Evolutionary conservation across 345 rosid species (phyloP).

Genomic region (Lepidium aucheri): DNA sequence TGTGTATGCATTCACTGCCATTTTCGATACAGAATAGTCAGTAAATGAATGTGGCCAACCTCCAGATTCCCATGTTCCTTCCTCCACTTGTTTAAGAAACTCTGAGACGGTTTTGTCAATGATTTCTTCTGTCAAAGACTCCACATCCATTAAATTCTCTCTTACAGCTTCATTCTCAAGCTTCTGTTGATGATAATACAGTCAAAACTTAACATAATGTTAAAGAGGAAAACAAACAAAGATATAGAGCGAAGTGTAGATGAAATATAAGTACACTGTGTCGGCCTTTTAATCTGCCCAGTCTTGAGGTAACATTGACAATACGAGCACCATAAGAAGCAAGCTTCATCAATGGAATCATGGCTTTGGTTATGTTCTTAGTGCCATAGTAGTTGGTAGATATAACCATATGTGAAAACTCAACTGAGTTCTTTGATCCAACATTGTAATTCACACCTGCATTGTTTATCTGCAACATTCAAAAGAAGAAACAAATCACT

Average conservation of each 20-base stretch:
- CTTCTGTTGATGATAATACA: conserved; percentile 35
- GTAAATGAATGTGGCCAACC: conserved; percentile 89
- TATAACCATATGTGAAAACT: conserved; percentile 49
- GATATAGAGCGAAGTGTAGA: neutral
- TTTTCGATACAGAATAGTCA: conserved; percentile 82
- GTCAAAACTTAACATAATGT: neutral
- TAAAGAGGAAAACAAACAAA: neutral
- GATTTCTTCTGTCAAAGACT: conserved; percentile 55
- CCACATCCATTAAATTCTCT: conserved; percentile 44
- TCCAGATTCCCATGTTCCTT: conserved; percentile 64
- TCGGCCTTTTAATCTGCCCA: conserved; percentile 73
- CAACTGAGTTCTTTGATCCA: conserved; percentile 72
- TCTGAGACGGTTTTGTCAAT: conserved; percentile 48
- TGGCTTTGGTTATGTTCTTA: conserved; percentile 60
- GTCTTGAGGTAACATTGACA: conserved; percentile 80
- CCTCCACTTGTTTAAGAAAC: conserved; percentile 74
- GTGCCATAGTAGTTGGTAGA: conserved; percentile 80
- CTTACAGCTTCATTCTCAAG: conserved; percentile 52
- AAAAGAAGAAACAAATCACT: neutral
- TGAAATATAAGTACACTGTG: conserved; percentile 49
- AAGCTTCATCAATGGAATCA: conserved; percentile 79
- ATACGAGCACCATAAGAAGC: conserved; percentile 73
- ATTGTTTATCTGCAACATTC: conserved; percentile 61
- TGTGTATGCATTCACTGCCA: conserved; percentile 76
- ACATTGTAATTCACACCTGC: conserved; percentile 87